Evolutionary conservation across 2,329 filamentous ascomycete genomes (phyloP).

Genomic region (Lecanicillium sp.): DNA sequence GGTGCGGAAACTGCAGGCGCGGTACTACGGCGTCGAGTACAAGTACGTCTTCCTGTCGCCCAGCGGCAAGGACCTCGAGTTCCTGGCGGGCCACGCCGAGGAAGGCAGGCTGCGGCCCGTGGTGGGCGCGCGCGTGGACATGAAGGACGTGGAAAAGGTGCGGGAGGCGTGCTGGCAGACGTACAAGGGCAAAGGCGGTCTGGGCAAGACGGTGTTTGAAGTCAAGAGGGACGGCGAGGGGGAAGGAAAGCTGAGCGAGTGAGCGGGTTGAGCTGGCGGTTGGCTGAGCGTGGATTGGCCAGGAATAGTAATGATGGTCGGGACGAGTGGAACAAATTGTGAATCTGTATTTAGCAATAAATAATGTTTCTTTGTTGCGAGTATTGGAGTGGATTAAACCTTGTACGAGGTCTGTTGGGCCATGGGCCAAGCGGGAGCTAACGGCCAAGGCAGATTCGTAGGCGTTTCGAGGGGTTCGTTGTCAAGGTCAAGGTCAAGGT

Average conservation of each 20-base stretch:
- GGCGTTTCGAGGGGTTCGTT: too few species aligned
- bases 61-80: conserved; percentile 23
- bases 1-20: conserved; percentile 24
- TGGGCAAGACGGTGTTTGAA: conserved; percentile 33
- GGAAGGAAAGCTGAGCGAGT: too few species aligned
- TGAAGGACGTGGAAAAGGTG: conserved; percentile 31
- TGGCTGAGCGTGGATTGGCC: too few species aligned
- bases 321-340: too few species aligned
- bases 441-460: conserved; percentile 7
- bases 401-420: neutral
- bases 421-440: neutral
- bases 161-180: conserved; percentile 30
- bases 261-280: too few species aligned
- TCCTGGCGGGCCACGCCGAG: conserved; percentile 15
- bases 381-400: neutral
- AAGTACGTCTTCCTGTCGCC: conserved; percentile 30
- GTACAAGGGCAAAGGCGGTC: conserved; percentile 32
- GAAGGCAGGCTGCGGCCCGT: conserved; percentile 18
- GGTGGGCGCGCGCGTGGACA: conserved; percentile 18
- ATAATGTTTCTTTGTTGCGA: too few species aligned
- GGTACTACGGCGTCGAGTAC: conserved; percentile 31
- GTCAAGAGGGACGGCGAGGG: neutral
- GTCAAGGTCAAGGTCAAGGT: too few species aligned
- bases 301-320: neutral
- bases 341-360: neutral